Evolutionary conservation across 139 green algal species (phyloP).

Genomic region (Chlamydomonas incerta): DNA sequence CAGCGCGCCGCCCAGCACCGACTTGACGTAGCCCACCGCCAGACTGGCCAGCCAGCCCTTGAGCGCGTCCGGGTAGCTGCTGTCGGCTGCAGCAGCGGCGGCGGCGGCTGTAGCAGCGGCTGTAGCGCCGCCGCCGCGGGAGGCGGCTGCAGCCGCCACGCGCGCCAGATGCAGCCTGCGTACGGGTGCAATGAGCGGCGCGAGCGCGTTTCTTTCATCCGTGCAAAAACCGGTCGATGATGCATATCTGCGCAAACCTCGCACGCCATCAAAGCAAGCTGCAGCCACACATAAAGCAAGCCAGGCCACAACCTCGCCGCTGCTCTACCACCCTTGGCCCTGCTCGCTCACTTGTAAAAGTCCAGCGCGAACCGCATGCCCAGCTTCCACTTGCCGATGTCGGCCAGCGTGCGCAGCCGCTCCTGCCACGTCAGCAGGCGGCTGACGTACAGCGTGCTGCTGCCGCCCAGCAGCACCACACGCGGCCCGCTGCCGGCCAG

Average conservation of each 20-base stretch:
- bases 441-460: constrained; percentile 53
- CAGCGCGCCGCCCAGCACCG: constrained; percentile 11
- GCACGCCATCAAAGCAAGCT: no score
- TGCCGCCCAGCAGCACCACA: constrained; percentile 55
- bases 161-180: constrained; percentile 32
- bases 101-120: not conserved
- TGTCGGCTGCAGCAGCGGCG: not conserved
- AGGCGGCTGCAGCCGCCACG: not conserved
- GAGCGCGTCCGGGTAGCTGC: constrained; percentile 40
- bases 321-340: no score
- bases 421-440: constrained; percentile 69
- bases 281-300: no score
- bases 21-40: constrained; percentile 52
- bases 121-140: not conserved
- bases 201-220: no score
- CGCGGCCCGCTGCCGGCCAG: constrained; percentile 38
- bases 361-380: constrained; percentile 55
- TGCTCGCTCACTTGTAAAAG: constrained; percentile 49
- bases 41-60: constrained; percentile 60
- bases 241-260: no score
- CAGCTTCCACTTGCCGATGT: constrained; percentile 61
- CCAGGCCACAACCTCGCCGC: no score
- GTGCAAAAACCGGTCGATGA: no score
- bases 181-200: no score
- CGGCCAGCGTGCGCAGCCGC: constrained; percentile 61